Evolutionary conservation across 768 basidiomycete species (phyloP).

Genomic region (Podaxis sp.): DNA sequence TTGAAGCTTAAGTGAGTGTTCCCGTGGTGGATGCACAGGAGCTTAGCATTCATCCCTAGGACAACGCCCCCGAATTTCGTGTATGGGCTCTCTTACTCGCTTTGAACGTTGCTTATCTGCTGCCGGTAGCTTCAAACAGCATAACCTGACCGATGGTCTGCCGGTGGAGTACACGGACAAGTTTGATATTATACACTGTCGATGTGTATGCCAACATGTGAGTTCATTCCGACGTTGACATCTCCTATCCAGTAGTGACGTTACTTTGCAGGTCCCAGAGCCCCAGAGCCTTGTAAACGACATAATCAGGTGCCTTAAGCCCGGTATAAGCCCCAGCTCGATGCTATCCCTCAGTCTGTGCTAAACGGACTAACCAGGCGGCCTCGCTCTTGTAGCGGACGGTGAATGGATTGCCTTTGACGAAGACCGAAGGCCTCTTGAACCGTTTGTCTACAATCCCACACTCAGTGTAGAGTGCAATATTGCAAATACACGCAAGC

Average conservation of each 20-base stretch:
- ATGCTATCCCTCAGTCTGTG: not conserved
- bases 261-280: constrained; percentile 13
- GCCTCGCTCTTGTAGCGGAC: constrained; percentile 19
- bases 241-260: not conserved
- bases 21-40: not conserved
- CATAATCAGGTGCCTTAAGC: constrained; percentile 18
- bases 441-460: constrained; percentile 13
- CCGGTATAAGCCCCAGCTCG: constrained; percentile 12
- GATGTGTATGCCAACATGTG: constrained; percentile 22
- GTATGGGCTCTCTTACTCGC: not conserved
- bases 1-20: constrained; percentile 14
- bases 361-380: constrained; percentile 11
- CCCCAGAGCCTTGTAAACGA: constrained; percentile 13
- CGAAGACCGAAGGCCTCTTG: constrained; percentile 14
- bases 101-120: not conserved
- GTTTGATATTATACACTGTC: constrained; percentile 24
- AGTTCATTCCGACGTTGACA: not conserved
- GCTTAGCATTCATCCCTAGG: not conserved
- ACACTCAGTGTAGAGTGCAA: constrained; percentile 6
- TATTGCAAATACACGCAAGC: constrained; percentile 8
- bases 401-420: constrained; percentile 18
- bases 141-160: constrained; percentile 18
- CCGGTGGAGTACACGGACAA: constrained; percentile 13
- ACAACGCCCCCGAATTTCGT: not conserved
- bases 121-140: constrained; percentile 19